These are phyloP conservation scores for Huntiella bhutanensis DNA, from an alignment of 2,329 filamentous ascomycete species.

Conservation along the genomic window DNA sequence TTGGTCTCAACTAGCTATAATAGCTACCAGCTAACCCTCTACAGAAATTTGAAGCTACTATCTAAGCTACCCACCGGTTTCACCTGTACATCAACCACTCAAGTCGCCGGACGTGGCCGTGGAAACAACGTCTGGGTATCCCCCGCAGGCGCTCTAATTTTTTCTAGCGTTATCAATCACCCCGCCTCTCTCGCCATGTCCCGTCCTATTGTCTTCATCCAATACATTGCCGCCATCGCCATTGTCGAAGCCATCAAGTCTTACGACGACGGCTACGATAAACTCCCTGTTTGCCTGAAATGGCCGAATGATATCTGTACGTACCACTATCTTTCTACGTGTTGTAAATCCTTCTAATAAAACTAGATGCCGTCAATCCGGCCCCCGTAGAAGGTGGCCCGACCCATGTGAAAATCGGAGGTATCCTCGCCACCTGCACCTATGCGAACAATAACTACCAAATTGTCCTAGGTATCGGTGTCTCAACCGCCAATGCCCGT, in stretches of 20 bases:
- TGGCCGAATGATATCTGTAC: conserved; percentile 93
- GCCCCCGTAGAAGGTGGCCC: conserved; percentile 26
- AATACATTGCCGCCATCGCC: conserved; percentile 80
- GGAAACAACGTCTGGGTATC: conserved; percentile 92
- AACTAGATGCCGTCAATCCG: conserved; percentile 45
- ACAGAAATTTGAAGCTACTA: conserved; percentile 58
- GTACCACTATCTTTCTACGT: conserved; percentile 14
- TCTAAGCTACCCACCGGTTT: conserved; percentile 67
- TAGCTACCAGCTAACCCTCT: not conserved
- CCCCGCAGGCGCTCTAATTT: conserved; percentile 68
- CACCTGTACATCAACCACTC: conserved; percentile 68
- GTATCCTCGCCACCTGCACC: conserved; percentile 76
- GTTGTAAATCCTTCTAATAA: not conserved
- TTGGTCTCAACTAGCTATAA: fast-evolving
- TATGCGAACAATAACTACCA: conserved; percentile 65
- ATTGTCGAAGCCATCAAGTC: conserved; percentile 65
- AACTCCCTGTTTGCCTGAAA: conserved; percentile 69
- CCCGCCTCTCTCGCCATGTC: conserved; percentile 48
- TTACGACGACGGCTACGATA: conserved; percentile 58
- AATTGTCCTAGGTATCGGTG: conserved; percentile 65
- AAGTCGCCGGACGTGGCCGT: conserved; percentile 72
- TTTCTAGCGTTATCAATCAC: conserved; percentile 77
- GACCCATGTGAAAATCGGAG: conserved; percentile 72
- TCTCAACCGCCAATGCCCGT: conserved; percentile 68
- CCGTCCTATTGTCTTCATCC: conserved; percentile 77